A percentile compares a stretch with the other conserved stretches of the same genome.
Conservation (phyloP, 73 alveolate species). For the Tetrahymena elliotti region DNA sequence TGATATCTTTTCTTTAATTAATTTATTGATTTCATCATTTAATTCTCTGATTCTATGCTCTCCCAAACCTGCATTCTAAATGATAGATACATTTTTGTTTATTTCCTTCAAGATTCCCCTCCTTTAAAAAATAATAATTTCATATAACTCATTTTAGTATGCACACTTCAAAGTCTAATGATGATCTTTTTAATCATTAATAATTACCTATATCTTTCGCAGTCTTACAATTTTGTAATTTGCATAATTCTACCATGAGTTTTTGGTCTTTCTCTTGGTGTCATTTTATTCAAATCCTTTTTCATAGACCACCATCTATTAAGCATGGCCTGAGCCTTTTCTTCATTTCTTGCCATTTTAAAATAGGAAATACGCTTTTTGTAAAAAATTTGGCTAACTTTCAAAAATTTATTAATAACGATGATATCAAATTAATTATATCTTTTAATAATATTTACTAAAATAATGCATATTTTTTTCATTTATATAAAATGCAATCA, state of each 20-base stretch:
- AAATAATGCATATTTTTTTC: not conserved
- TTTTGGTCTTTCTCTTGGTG: constrained; percentile 68
- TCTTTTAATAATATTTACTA: not conserved
- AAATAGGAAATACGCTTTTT: not conserved
- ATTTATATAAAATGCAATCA: not conserved
- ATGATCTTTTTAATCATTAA: constrained; percentile 27
- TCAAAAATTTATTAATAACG: not conserved
- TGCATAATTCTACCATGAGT: constrained; percentile 21
- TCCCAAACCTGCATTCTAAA: constrained; percentile 94
- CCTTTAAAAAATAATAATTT: not conserved
- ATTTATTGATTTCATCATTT: constrained; percentile 92
- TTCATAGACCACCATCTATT: constrained; percentile 89
- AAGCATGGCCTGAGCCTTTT: constrained; percentile 92
- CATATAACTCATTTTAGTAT: not conserved
- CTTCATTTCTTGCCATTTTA: constrained; percentile 74
- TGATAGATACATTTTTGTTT: constrained; percentile 75
- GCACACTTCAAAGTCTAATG: constrained; percentile 17
- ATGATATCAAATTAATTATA: not conserved
- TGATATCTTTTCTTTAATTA: constrained; percentile 73
- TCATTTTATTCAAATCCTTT: constrained; percentile 63
- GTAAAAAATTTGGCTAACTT: not conserved
- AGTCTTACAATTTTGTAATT: constrained; percentile 3
- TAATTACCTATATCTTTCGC: constrained; percentile 25
- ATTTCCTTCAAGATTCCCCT: constrained; percentile 73
- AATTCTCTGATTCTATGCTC: constrained; percentile 91